These are phyloP conservation scores for Tagetes patula DNA, from an alignment of 129 eudicot genomes.

Conservation along the genomic window DNA sequence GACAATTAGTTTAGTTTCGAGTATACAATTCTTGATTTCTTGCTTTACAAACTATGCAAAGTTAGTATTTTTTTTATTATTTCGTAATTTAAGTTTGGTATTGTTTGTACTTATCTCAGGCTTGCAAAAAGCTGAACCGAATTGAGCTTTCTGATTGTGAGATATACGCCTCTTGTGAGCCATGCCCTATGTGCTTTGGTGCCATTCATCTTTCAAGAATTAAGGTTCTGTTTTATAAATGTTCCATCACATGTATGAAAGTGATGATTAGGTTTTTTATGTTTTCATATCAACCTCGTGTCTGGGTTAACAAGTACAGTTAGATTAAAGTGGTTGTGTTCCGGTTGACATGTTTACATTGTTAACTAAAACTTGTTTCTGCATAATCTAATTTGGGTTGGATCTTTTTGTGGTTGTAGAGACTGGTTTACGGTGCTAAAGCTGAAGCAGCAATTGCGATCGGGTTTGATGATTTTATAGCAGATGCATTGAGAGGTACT, in stretches of 20 bases:
- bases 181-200: constrained; percentile 95
- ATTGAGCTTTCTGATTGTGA: constrained; percentile 78
- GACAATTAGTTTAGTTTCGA: too few relatives aligned
- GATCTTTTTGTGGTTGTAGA: constrained; percentile 35
- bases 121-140: constrained; percentile 74
- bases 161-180: constrained; percentile 86
- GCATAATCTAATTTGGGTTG: background rate
- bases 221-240: constrained; percentile 42
- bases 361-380: background rate
- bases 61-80: background rate
- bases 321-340: background rate
- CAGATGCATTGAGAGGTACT: constrained; percentile 86
- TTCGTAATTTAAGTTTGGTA: background rate
- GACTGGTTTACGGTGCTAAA: constrained; percentile 89
- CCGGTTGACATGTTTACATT: background rate
- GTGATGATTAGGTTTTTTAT: background rate
- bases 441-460: constrained; percentile 90
- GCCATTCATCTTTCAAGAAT: constrained; percentile 87
- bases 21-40: background rate
- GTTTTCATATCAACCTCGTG: background rate
- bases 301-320: background rate
- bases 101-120: constrained; percentile 36
- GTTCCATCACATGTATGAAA: background rate
- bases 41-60: background rate
- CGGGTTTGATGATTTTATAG: constrained; percentile 83